Evolutionary conservation across 2,329 filamentous ascomycete species (phyloP).

Genomic region (Catunica adiposa): DNA sequence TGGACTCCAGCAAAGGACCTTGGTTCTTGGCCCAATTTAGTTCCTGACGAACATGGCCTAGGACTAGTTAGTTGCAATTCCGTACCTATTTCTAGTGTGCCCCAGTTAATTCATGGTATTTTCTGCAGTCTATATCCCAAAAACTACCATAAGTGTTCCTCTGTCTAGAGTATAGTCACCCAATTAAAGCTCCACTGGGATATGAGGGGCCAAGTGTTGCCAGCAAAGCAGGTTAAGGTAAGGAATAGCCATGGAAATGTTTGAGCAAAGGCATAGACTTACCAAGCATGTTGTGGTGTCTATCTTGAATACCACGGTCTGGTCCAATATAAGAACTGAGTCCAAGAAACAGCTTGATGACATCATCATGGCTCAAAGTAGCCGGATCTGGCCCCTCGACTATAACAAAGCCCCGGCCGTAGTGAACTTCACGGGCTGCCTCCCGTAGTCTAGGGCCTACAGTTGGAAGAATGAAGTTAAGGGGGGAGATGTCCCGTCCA

Average conservation of each 20-base stretch:
- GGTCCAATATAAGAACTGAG: constrained; percentile 40
- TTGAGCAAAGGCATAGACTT: not conserved
- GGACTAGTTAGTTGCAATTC: too few relatives aligned
- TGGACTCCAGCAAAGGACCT: constrained; percentile 33
- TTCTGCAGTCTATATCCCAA: too few relatives aligned
- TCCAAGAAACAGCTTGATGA: constrained; percentile 38
- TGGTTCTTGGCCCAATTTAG: too few relatives aligned
- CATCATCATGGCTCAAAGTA: constrained; percentile 35
- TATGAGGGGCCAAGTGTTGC: too few relatives aligned
- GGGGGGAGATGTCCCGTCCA: constrained; percentile 22
- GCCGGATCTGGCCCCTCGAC: constrained; percentile 35
- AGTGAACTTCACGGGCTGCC: constrained; percentile 24
- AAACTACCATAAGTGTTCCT: too few relatives aligned
- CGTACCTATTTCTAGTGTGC: too few relatives aligned
- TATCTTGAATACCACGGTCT: constrained; percentile 33
- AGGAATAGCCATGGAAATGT: not conserved
- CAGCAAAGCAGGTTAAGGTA: too few relatives aligned
- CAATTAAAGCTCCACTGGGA: too few relatives aligned
- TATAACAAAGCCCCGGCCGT: constrained; percentile 34
- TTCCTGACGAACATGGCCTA: too few relatives aligned
- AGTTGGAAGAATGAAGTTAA: constrained; percentile 27
- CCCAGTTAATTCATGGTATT: too few relatives aligned
- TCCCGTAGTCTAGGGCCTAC: constrained; percentile 22
- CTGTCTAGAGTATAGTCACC: too few relatives aligned
- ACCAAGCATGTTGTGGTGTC: constrained; percentile 32